Percentiles rank a stretch among this genome's conserved stretches.
Conservation (phyloP, 495 filamentous ascomycete species). For the Lepraria neglecta region DNA sequence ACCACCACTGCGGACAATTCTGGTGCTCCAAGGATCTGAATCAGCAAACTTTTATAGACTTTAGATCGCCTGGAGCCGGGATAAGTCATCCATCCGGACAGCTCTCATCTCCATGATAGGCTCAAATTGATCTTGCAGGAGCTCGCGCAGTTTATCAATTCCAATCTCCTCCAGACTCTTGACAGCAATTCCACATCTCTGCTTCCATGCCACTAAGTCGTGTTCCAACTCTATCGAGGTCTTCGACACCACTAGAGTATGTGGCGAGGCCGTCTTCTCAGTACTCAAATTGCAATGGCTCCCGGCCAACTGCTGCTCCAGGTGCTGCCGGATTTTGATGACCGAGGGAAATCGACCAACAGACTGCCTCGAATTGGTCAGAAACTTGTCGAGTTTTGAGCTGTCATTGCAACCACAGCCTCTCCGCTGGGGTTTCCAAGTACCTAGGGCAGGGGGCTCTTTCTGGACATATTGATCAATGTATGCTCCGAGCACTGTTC, state of each 20-base stretch:
- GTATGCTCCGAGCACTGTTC: neutral
- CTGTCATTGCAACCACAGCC: neutral
- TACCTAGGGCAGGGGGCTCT: no score
- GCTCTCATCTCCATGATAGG: neutral
- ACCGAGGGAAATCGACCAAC: neutral
- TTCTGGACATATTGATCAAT: neutral
- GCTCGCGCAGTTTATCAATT: neutral
- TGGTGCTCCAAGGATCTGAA: no score
- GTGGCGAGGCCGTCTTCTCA: neutral
- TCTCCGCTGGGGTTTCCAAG: neutral
- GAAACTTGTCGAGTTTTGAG: neutral
- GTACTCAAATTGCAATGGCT: neutral
- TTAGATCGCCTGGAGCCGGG: no score
- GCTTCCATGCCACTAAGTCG: neutral
- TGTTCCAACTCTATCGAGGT: neutral
- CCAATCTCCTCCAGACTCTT: neutral
- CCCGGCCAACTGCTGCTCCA: neutral
- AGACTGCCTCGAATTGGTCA: neutral
- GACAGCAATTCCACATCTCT: neutral
- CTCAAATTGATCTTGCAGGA: neutral
- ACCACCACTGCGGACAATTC: constrained; percentile 15
- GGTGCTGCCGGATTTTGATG: neutral
- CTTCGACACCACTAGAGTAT: constrained; percentile 11
- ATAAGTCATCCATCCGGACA: no score
- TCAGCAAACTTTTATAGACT: no score